Evolutionary conservation across 257 asterid genomes (phyloP).

Genomic region (Petunia axillaris): DNA sequence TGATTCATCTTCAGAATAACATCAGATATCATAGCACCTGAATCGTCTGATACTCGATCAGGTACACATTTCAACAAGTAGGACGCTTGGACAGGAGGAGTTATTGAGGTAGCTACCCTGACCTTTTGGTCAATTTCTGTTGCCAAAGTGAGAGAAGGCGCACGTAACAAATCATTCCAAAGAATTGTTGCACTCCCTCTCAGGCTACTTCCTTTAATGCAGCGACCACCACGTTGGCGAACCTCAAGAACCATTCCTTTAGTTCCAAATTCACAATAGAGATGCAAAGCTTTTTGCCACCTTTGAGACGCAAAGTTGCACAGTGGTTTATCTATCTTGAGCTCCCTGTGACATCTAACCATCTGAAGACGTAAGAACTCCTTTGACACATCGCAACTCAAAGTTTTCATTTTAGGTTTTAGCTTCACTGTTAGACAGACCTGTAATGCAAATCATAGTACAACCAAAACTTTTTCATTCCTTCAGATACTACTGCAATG

Average conservation of each 20-base stretch:
- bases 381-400: constrained; percentile 40
- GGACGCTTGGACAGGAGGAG: constrained; percentile 90
- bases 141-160: constrained; percentile 63
- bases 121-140: constrained; percentile 53
- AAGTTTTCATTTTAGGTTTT: constrained; percentile 33
- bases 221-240: constrained; percentile 59
- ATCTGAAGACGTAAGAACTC: constrained; percentile 69
- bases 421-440: constrained; percentile 59
- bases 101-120: constrained; percentile 62
- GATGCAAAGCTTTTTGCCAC: constrained; percentile 75
- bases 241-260: constrained; percentile 72
- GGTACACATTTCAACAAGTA: constrained; percentile 89
- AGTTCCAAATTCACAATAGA: constrained; percentile 88
- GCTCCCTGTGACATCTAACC: constrained; percentile 73
- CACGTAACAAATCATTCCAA: constrained; percentile 86
- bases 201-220: constrained; percentile 60
- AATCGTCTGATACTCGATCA: constrained; percentile 86
- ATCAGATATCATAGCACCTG: constrained; percentile 94
- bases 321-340: constrained; percentile 61
- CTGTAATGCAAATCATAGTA: constrained; percentile 44
- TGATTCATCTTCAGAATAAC: constrained; percentile 79
- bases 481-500: not conserved
- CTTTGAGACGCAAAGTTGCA: constrained; percentile 50
- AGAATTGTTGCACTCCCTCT: constrained; percentile 48
- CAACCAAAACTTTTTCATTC: constrained; percentile 16